Evolutionary conservation across 2,329 filamentous ascomycete genomes (phyloP), one percentile per base, ranked within the genome.

Genomic region (Zopfia rhizophila): DNA sequence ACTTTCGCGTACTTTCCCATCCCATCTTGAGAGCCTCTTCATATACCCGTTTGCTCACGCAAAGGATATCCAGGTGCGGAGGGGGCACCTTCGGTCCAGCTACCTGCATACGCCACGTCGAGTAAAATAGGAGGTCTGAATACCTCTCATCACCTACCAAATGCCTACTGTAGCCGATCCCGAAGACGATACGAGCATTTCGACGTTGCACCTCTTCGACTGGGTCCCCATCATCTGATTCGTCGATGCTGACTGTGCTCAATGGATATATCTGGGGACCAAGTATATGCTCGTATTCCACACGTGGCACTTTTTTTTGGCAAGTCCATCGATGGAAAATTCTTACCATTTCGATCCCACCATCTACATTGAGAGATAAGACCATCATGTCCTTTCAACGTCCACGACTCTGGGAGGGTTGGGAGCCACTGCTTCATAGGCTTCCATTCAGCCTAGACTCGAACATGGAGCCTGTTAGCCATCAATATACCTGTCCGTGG

Each of bases 1-100:
- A 45, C 8, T 38, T 37, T 11, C 30, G 29, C 2, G 22, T 21
- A 7, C 28, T 12, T 16, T 50, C 36, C 41, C 46, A 50, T 3
- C 19, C 35, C 10, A 39, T 32, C 12, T 38, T 16, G 4, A 43
- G n/a, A 4, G 39, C 45, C 17, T 43, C 38, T 2, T n/a, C 14
- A 11, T 32, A 30, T 3, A 48, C 27, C 24, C 37, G 4, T 21
- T 27, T 45, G 42, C 23, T 45, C 11, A 45, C 21, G 21, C 27
- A n/a, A n/a, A n/a, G n/a, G n/a, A n/a, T n/a, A n/a, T n/a, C n/a
- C n/a, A n/a, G n/a, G n/a, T n/a, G n/a, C n/a, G n/a, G n/a, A n/a
- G n/a, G n/a, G n/a, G n/a, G n/a, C n/a, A n/a, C n/a, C n/a, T n/a
- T n/a, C n/a, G n/a, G n/a, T n/a, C n/a, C n/a, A n/a, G n/a, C n/a